phyloP scores from a whole-genome alignment of 192 early-diverging fungal genomes.

The Neocallimastix lanati region DNA sequence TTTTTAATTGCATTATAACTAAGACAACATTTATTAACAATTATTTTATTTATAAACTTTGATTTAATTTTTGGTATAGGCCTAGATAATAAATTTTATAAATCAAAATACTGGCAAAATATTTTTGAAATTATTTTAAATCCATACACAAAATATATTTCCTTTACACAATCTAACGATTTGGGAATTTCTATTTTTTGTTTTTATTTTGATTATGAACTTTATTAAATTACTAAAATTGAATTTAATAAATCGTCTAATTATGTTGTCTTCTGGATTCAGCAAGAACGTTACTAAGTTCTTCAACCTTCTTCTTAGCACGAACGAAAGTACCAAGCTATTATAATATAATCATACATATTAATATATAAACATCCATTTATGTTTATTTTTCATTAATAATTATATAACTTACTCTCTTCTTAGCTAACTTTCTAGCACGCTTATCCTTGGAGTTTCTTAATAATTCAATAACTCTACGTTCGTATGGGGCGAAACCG shows the following conservation, averaged over 20 bases:
- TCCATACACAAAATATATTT: neutral
- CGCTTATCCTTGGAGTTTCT: constrained; percentile 99
- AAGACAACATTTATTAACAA: no score
- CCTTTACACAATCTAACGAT: neutral
- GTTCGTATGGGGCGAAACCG: constrained; percentile 96
- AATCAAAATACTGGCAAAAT: no score
- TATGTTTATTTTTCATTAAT: no score
- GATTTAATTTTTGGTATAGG: no score
- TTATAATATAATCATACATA: no score
- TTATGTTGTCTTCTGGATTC: constrained; percentile 72
- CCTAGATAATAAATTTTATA: no score
- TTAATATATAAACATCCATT: neutral
- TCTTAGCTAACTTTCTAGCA: constrained; percentile 95
- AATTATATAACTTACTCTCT: constrained; percentile 39
- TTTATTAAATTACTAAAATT: neutral
- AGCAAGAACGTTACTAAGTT: constrained; percentile 80
- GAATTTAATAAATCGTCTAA: neutral
- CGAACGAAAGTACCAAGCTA: constrained; percentile 89
- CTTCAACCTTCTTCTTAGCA: constrained; percentile 98
- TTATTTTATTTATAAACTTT: no score
- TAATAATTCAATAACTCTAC: constrained; percentile 98
- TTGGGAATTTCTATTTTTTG: neutral
- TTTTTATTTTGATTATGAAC: neutral
- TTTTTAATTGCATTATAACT: no score
- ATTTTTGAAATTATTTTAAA: no score